A percentile compares a stretch with the other conserved stretches of the same genome.
These are phyloP conservation scores for Metarhizium brunneum DNA, from an alignment of 2,329 filamentous ascomycete species.

Conservation along the genomic window DNA sequence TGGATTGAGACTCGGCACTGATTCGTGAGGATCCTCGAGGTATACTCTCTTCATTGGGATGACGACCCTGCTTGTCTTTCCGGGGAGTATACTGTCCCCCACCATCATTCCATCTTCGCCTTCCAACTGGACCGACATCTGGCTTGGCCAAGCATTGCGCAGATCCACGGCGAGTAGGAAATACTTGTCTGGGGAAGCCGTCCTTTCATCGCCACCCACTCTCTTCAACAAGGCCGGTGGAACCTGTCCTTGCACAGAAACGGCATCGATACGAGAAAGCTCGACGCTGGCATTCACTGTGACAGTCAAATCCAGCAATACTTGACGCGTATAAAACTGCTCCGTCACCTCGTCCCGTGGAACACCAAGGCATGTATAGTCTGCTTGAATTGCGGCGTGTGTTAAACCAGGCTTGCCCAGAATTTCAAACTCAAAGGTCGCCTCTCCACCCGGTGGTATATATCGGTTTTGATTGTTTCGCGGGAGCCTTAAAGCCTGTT, in stretches of 20 bases:
- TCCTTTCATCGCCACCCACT: conserved; percentile 22
- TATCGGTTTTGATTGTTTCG: conserved; percentile 42
- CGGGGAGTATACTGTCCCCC: conserved; percentile 52
- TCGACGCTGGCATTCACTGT: conserved; percentile 91
- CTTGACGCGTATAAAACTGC: conserved; percentile 74
- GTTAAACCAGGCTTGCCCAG: conserved; percentile 80
- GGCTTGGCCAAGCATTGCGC: conserved; percentile 81
- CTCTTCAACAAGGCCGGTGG: conserved; percentile 50
- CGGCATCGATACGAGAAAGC: conserved; percentile 66
- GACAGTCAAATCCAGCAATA: conserved; percentile 70
- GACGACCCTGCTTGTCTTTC: conserved; percentile 64
- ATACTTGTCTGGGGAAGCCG: conserved; percentile 47
- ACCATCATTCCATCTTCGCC: conserved; percentile 39
- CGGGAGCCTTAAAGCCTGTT: conserved; percentile 55
- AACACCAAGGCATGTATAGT: conserved; percentile 75
- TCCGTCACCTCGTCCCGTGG: conserved; percentile 58
- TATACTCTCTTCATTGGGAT: conserved; percentile 69
- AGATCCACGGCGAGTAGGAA: conserved; percentile 77
- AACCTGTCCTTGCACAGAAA: conserved; percentile 62
- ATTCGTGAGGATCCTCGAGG: conserved; percentile 64
- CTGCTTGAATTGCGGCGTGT: conserved; percentile 68
- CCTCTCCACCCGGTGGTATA: conserved; percentile 58
- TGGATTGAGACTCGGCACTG: conserved; percentile 72
- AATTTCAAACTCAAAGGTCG: conserved; percentile 74
- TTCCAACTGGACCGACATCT: conserved; percentile 57